Evolutionary conservation across 1,284 basidiomycete genomes (phyloP).

Genomic region (Takashimella koratensis): DNA sequence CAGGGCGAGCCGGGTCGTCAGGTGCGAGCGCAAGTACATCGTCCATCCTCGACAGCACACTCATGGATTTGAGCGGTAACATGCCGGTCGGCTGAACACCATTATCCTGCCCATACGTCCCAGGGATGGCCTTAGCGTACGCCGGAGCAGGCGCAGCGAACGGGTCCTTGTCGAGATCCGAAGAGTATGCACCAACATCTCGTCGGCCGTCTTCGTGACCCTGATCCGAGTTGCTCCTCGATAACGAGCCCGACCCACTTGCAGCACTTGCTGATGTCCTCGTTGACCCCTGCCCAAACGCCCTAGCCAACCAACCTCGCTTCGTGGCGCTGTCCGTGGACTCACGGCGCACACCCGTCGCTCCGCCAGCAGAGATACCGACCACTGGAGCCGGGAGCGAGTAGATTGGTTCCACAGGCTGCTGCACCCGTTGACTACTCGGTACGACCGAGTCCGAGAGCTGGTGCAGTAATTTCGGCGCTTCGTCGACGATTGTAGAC

Average conservation of each 20-base stretch:
- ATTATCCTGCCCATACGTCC: background rate
- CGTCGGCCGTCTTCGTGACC: background rate
- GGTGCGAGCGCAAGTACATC: constrained; percentile 57
- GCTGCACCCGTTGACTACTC: background rate
- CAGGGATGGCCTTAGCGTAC: background rate
- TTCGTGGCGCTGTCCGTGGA: constrained; percentile 29
- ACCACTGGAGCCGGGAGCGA: constrained; percentile 21
- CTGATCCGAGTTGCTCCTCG: background rate
- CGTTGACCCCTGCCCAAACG: constrained; percentile 1
- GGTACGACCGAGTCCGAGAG: constrained; percentile 24
- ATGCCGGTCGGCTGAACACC: background rate
- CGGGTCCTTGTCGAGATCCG: constrained; percentile 21
- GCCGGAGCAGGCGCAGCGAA: constrained; percentile 19
- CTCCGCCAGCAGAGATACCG: background rate
- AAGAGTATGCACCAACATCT: background rate
- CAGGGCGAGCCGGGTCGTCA: constrained; percentile 59
- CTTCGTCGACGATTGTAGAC: constrained; percentile 7
- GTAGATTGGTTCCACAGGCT: constrained; percentile 22
- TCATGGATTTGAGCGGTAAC: constrained; percentile 22
- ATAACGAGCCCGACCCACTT: background rate
- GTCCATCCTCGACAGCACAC: constrained; percentile 48
- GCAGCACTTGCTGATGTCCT: background rate
- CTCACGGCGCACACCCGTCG: background rate
- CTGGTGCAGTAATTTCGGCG: constrained; percentile 32
- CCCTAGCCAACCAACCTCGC: constrained; percentile 33